Base-by-base conservation (phyloP, 2,329 filamentous ascomycete genomes). In the Huntiella moniliformis region DNA sequence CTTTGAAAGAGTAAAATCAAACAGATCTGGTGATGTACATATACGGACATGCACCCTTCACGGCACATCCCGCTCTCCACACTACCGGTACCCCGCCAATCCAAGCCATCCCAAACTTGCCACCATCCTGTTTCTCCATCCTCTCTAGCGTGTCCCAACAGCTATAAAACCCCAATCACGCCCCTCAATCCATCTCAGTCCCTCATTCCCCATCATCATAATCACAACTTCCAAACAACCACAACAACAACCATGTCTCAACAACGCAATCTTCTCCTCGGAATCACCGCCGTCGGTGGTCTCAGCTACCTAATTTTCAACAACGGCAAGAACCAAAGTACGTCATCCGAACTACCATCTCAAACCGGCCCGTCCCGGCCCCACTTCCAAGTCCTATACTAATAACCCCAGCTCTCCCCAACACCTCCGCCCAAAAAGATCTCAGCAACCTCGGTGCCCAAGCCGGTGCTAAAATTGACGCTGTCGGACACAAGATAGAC, bases 231-330 rank as follows among this genome's bases (percentile, higher is more conserved):
- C 22, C 5, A 13, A 28, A 12, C 34, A 18, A 43, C 32, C 13
- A 41, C 37, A 52, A 62, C 42, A 53, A 71, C 37, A 52, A 62
- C 42, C 52, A 71, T 70, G 67, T 66, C 66, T 52, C 61, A 58
- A 32, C 63, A 63, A 53, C 54, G 62, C 37, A 68, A 70, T 53
- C 54, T 68, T 53, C 57, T 67, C 54, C 57, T 79, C 55, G 80
- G 78, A 55, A 63, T 76, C 53, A 73, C 68, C 50, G 76, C 74
- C 53, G 79, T 71, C 31, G 74, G 73, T 55, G 80, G 77, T 52
- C 66, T 77, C 49, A 85, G 82, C 38, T 96, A 94, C 71, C 96
- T 96, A 68, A 73, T 96, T 52, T 98, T 93, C 70, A 70, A 65
- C 44, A 81, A 87, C 12, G 88, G 88, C 51, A 87, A 88, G 48